Conservation (phyloP, 2,329 filamentous ascomycete species). For the Neofusicoccum kwambonambiense region DNA sequence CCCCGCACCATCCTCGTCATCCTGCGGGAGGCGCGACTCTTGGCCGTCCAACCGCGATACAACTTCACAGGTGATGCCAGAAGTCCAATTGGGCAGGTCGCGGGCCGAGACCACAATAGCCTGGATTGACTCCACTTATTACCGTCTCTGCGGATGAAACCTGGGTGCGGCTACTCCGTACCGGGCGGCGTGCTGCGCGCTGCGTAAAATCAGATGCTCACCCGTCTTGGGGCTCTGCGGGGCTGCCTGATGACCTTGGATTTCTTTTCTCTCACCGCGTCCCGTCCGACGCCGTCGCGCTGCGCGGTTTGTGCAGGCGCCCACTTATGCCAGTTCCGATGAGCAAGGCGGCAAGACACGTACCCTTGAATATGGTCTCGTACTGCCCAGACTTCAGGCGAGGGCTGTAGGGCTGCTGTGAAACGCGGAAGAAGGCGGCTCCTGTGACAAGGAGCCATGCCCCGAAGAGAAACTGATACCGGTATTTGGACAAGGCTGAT, state of each 20-base stretch:
- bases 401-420: constrained; percentile 33
- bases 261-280: neutral
- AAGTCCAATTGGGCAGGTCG: constrained; percentile 8
- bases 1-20: constrained; percentile 13
- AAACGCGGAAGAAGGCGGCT: constrained; percentile 34
- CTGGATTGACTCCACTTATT: neutral
- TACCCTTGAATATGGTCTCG: constrained; percentile 39
- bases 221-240: neutral
- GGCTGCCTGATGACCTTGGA: neutral
- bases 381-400: constrained; percentile 37
- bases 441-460: constrained; percentile 27
- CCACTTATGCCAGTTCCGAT: neutral
- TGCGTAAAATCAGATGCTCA: neutral
- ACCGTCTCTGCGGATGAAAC: neutral
- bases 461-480: constrained; percentile 32
- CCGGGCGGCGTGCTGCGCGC: neutral
- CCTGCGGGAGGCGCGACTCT: neutral
- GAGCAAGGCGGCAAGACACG: constrained; percentile 24
- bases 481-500: constrained; percentile 22
- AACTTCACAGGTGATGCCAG: neutral
- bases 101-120: neutral
- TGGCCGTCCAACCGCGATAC: neutral
- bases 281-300: neutral
- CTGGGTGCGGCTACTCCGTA: neutral
- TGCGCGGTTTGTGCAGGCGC: neutral